Evolutionary conservation across 2,329 filamentous ascomycete genomes (phyloP).

Genomic region (Paracamarosporium sp.): DNA sequence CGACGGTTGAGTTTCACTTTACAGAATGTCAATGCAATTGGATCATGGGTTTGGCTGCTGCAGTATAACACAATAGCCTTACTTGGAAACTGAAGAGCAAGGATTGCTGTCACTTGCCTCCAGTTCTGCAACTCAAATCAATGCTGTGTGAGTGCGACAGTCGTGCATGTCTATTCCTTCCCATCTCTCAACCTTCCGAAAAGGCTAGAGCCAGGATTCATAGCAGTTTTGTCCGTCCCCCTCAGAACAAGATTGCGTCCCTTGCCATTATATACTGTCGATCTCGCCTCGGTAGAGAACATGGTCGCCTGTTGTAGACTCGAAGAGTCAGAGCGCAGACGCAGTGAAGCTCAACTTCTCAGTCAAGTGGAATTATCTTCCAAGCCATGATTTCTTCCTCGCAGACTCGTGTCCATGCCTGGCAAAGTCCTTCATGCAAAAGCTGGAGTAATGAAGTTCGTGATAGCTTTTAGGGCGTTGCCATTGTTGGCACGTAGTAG

Average conservation of each 20-base stretch:
- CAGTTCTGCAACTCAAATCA: not conserved
- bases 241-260: too few species aligned
- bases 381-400: not conserved
- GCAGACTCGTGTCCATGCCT: not conserved
- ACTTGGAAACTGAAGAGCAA: not conserved
- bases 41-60: too few species aligned
- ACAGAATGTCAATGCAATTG: too few species aligned
- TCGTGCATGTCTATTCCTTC: not conserved
- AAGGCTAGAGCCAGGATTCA: not conserved
- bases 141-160: not conserved
- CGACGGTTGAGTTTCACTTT: too few species aligned
- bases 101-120: not conserved
- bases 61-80: too few species aligned
- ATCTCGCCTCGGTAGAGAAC: too few species aligned
- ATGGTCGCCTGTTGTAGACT: not conserved
- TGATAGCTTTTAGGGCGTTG: constrained; percentile 71
- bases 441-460: constrained; percentile 58
- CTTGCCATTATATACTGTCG: too few species aligned
- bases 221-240: too few species aligned
- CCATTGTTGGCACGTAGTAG: constrained; percentile 75
- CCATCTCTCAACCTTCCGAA: not conserved
- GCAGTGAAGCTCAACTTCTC: not conserved
- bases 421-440: not conserved
- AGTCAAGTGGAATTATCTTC: not conserved
- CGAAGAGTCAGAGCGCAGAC: not conserved